Conservation (phyloP, 2,329 filamentous ascomycete species). For the Shiraia bambusicola region DNA sequence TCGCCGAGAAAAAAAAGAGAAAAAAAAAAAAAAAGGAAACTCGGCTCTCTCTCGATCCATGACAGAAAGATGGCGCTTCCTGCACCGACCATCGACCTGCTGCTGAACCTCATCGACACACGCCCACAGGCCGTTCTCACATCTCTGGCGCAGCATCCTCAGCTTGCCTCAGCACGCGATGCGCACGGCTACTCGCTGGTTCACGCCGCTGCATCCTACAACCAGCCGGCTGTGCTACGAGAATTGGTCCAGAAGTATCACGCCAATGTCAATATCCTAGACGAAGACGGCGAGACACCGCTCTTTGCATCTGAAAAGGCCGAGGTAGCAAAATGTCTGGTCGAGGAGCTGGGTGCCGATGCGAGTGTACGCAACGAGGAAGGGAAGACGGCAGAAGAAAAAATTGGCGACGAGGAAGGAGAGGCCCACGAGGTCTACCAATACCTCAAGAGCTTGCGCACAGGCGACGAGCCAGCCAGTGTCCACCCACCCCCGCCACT, state of each 20-base stretch:
- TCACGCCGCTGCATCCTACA: slow-evolving; percentile 91
- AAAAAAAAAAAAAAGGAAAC: too few species aligned
- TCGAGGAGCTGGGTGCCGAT: slow-evolving; percentile 80
- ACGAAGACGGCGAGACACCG: slow-evolving; percentile 93
- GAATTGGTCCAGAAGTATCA: slow-evolving; percentile 72
- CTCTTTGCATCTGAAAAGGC: slow-evolving; percentile 86
- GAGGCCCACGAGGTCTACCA: slow-evolving; percentile 74
- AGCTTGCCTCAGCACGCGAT: slow-evolving; percentile 79
- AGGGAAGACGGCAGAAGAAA: slow-evolving; percentile 77
- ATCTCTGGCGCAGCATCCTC: slow-evolving; percentile 71
- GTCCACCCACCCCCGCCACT: slow-evolving; percentile 58
- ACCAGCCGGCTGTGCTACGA: slow-evolving; percentile 77
- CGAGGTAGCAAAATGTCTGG: slow-evolving; percentile 73
- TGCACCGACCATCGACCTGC: slow-evolving; percentile 47
- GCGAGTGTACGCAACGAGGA: slow-evolving; percentile 66
- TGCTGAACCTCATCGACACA: slow-evolving; percentile 70
- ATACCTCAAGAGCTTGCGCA: slow-evolving; percentile 58
- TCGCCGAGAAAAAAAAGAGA: background rate
- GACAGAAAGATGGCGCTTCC: slow-evolving; percentile 33
- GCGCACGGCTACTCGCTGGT: slow-evolving; percentile 91
- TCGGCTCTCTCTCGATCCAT: background rate
- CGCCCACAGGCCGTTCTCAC: slow-evolving; percentile 72
- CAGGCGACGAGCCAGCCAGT: slow-evolving; percentile 29
- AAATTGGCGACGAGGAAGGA: slow-evolving; percentile 71
- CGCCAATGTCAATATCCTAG: slow-evolving; percentile 76